Base-by-base conservation (phyloP, 1,284 basidiomycete genomes). In the Mycosarcoma mackinlayi region DNA sequence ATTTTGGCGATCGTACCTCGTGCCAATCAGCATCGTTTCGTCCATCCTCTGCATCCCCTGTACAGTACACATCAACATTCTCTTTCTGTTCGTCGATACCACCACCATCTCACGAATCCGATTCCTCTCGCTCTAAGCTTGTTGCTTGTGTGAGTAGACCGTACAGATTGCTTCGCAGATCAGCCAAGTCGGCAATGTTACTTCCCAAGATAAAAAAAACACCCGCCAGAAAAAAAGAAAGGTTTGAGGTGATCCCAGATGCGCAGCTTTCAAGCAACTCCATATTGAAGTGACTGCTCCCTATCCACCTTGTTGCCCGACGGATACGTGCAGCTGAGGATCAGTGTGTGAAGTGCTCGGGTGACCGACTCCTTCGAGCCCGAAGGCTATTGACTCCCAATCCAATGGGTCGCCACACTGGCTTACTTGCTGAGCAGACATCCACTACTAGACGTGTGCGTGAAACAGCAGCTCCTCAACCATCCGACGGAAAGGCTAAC, bases 291-390 rank as follows among this genome's bases (percentile, higher is more conserved):
- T 64, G 27, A 24, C 54, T 64, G 70, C 70, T 73, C 70, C 70
- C 70, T 68, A 65, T 65, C 65, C 65, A 35, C 70, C 70, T 62
- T 68, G 56, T 42, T 51, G 19, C 55, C 70, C 55, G 37, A 38
- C 57, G 57, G 70, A 73, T 73, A 73, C 70, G 65, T 73, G 65
- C 70, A 73, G 65, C 65, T 69, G 70, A 73, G 70, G 70, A 48
- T 62, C 65, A 65, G 61, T 56, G 59, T 57, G 61, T 68, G 70
- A 64, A 61, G 70, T 73, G 70, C 70, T 61, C 65, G 70, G 70
- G 60, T 48, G 58, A 73, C 70, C 70, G 65, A 73, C 70, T 73
- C 70, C 70, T 61, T 64, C 70, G 69, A 62, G 64, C 69, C 49
- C 69, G 59, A 46, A 72, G 49, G 69, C 64, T 59, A 34, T 48